phyloP scores from a whole-genome alignment of 2,329 filamentous ascomycete species.

The Xylariaceae sp. region DNA sequence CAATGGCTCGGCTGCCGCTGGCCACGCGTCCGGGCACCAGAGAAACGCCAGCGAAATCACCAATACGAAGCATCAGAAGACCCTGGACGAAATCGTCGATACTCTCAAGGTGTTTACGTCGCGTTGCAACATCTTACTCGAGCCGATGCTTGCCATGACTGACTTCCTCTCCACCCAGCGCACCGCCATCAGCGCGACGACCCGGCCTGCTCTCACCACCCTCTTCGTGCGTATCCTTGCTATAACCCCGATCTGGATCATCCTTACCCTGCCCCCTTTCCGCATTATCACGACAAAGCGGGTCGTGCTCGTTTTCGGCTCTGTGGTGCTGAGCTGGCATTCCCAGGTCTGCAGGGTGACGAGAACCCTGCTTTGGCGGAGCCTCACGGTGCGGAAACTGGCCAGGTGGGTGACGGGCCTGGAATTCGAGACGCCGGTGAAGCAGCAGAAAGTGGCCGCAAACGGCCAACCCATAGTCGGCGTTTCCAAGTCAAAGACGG shows the following conservation, averaged over 20 bases:
- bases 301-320: constrained; percentile 79
- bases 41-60: constrained; percentile 51
- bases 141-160: constrained; percentile 81
- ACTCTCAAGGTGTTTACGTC: constrained; percentile 86
- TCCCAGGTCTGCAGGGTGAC: constrained; percentile 79
- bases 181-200: constrained; percentile 86
- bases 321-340: constrained; percentile 85
- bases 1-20: constrained; percentile 25
- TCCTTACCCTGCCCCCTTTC: constrained; percentile 74
- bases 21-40: constrained; percentile 33
- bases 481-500: constrained; percentile 27
- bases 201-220: constrained; percentile 79
- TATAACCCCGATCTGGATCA: constrained; percentile 82
- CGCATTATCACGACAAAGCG: constrained; percentile 82
- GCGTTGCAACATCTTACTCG: constrained; percentile 84
- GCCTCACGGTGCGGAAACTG: constrained; percentile 63
- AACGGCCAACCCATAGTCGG: constrained; percentile 20
- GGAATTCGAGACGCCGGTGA: constrained; percentile 54
- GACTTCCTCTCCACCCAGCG: constrained; percentile 90
- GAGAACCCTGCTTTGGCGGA: constrained; percentile 86
- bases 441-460: constrained; percentile 23
- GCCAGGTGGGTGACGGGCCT: constrained; percentile 75
- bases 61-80: constrained; percentile 79
- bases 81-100: constrained; percentile 93
- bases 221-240: constrained; percentile 85